A percentile compares a stretch with the other conserved stretches of the same genome.
Evolutionary conservation across 2,329 filamentous ascomycete species (phyloP).

Genomic region (Monosporascus cannonballus): DNA sequence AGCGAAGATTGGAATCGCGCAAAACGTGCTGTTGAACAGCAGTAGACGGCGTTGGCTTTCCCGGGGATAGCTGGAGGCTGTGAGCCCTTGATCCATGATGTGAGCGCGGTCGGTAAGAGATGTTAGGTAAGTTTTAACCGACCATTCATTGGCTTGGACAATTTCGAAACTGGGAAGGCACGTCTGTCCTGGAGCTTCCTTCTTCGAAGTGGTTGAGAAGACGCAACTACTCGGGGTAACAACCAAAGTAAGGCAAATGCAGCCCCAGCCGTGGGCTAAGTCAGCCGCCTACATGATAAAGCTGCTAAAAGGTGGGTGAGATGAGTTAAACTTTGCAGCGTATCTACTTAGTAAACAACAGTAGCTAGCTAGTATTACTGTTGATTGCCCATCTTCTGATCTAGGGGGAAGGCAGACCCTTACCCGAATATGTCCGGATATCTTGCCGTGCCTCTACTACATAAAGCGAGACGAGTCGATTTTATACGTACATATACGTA

Average conservation of each 20-base stretch:
- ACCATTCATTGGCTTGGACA: background rate
- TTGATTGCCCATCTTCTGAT: background rate
- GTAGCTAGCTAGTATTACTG: background rate
- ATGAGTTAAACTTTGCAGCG: no score
- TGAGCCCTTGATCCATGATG: no score
- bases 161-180: background rate
- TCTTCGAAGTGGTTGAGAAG: background rate
- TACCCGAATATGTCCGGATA: background rate
- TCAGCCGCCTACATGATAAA: no score
- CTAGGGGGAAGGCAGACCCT: no score
- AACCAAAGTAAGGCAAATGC: no score
- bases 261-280: no score
- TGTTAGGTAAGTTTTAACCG: background rate
- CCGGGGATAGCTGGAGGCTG: no score
- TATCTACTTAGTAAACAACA: background rate
- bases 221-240: background rate
- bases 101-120: no score
- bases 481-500: slow-evolving; percentile 6
- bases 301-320: no score
- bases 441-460: background rate
- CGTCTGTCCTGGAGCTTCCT: background rate
- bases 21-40: no score
- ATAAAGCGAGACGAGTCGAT: background rate
- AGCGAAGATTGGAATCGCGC: no score
- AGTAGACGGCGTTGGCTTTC: background rate